These are phyloP conservation scores for Clarkia xantiana DNA, from an alignment of 345 rosid species.

Conservation along the genomic window DNA sequence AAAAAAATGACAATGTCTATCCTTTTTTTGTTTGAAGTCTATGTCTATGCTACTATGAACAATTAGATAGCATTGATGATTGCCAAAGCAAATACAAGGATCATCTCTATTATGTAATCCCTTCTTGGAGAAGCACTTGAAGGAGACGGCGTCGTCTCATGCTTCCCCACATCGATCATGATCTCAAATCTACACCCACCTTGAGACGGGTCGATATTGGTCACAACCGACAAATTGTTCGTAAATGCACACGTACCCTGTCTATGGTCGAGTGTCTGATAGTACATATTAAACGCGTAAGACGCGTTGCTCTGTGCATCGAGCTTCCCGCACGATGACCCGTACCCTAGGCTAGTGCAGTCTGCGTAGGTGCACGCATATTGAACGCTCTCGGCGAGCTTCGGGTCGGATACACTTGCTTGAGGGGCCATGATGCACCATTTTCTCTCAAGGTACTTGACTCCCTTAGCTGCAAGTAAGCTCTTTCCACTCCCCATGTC, in stretches of 20 bases:
- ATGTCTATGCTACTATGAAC: neutral
- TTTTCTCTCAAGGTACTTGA: slow-evolving; percentile 36
- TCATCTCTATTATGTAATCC: neutral
- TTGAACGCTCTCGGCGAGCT: slow-evolving; percentile 10
- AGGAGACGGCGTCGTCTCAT: slow-evolving; percentile 11
- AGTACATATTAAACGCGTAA: slow-evolving; percentile 64
- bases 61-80: neutral
- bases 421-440: slow-evolving; percentile 61
- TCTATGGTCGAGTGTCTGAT: slow-evolving; percentile 53
- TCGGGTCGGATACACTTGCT: slow-evolving; percentile 25
- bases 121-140: slow-evolving; percentile 5
- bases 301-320: slow-evolving; percentile 46
- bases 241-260: slow-evolving; percentile 32
- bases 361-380: slow-evolving; percentile 61
- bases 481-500: slow-evolving; percentile 26
- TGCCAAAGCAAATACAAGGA: slow-evolving; percentile 4
- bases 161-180: slow-evolving; percentile 40
- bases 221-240: slow-evolving; percentile 16
- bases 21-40: too few relatives aligned
- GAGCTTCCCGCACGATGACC: slow-evolving; percentile 37
- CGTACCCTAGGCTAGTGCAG: slow-evolving; percentile 51
- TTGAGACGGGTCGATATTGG: slow-evolving; percentile 40
- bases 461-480: slow-evolving; percentile 46
- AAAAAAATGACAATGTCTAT: too few relatives aligned
- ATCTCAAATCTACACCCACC: slow-evolving; percentile 43